These are phyloP conservation scores for Cyanidioschyzon merolae DNA, from an alignment of 23 red algal genomes.

Conservation along the genomic window DNA sequence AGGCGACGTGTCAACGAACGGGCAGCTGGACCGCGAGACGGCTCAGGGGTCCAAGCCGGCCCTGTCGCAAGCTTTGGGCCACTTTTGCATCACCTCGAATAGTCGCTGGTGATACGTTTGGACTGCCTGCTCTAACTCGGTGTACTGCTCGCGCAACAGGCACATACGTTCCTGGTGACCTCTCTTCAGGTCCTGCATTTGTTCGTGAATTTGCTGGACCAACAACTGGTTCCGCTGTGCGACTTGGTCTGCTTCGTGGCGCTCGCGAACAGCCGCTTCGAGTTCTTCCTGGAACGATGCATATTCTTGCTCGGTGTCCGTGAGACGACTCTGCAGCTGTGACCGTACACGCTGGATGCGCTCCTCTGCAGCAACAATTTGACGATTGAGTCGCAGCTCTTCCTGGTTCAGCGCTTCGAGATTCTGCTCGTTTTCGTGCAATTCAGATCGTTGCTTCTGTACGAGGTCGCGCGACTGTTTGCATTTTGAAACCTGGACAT, in stretches of 20 bases:
- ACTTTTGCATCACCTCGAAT: constrained; percentile 27
- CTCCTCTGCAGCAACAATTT: constrained; percentile 41
- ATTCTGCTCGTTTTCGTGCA: constrained; percentile 38
- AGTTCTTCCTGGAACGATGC: constrained; percentile 13
- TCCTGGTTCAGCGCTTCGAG: constrained; percentile 31
- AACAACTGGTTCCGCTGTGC: constrained; percentile 16
- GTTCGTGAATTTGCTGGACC: constrained; percentile 17
- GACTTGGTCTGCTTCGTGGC: constrained; percentile 7
- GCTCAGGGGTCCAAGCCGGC: background rate
- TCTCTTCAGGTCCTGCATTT: background rate
- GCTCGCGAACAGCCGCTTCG: background rate
- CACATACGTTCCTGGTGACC: constrained; percentile 8
- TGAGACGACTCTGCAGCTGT: constrained; percentile 31
- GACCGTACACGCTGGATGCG: constrained; percentile 40
- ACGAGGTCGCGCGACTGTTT: constrained; percentile 24
- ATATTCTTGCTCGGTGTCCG: constrained; percentile 9
- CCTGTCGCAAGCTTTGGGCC: background rate
- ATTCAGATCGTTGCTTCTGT: constrained; percentile 23
- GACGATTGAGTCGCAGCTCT: constrained; percentile 32
- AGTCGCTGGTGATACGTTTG: constrained; percentile 28
- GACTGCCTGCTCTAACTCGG: constrained; percentile 23
- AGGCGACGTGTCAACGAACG: too few species aligned
- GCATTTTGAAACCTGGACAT: constrained; percentile 25
- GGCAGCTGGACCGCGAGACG: background rate
- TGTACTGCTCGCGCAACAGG: constrained; percentile 15